These are phyloP conservation scores for Achaetomium macrosporum DNA, from an alignment of 2,329 filamentous ascomycete genomes.

Conservation along the genomic window DNA sequence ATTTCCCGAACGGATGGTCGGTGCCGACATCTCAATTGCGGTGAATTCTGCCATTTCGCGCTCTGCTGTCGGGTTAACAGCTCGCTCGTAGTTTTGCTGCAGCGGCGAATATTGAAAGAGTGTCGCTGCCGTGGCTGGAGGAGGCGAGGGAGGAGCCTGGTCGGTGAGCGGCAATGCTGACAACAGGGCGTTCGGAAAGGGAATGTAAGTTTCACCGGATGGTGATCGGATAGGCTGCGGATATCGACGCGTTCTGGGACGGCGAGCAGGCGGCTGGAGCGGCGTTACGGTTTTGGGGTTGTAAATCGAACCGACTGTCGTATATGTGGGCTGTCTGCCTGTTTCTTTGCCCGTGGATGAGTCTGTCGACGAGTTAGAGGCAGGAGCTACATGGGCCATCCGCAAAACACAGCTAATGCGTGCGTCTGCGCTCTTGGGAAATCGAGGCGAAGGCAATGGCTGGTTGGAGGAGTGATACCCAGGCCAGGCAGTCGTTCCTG, in stretches of 20 bases:
- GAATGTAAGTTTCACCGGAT: constrained; percentile 29
- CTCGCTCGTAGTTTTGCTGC: constrained; percentile 50
- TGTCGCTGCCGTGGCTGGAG: constrained; percentile 21
- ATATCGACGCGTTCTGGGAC: constrained; percentile 43
- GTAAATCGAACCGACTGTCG: constrained; percentile 52
- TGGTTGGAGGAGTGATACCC: not conserved
- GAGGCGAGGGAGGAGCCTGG: constrained; percentile 21
- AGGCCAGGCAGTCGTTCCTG: not conserved
- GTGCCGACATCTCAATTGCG: constrained; percentile 17
- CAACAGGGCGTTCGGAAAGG: constrained; percentile 35
- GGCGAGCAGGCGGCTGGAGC: constrained; percentile 46
- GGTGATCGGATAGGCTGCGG: constrained; percentile 20
- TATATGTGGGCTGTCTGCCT: constrained; percentile 41
- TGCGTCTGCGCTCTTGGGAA: not conserved
- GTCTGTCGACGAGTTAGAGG: constrained; percentile 16
- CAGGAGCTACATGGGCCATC: constrained; percentile 13
- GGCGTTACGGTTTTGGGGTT: constrained; percentile 42
- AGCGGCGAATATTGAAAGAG: constrained; percentile 44
- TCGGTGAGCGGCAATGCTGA: constrained; percentile 32
- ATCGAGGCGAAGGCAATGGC: not conserved
- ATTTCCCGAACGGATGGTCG: constrained; percentile 28
- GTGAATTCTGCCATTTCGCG: not conserved
- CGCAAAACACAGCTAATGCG: not conserved
- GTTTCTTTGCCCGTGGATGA: constrained; percentile 10
- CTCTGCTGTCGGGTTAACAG: constrained; percentile 36